Percentiles rank a stretch among this genome's conserved stretches.
phyloP scores from a whole-genome alignment of 2,329 filamentous ascomycete species.

The Cercospora berteroae region DNA sequence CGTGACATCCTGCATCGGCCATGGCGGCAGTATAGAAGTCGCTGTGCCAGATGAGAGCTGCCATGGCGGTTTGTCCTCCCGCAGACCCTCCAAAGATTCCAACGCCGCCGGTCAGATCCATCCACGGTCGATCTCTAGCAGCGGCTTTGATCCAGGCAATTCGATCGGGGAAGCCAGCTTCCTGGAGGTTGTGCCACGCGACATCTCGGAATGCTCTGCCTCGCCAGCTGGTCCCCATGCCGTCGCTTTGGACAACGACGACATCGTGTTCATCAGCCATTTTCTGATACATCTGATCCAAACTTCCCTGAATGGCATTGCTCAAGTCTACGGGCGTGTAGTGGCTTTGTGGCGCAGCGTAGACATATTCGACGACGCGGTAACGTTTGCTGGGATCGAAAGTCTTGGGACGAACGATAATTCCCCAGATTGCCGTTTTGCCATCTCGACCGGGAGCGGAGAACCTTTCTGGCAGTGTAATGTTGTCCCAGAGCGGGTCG shows the following conservation, averaged over 20 bases:
- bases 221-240: constrained; percentile 15
- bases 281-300: too few relatives aligned
- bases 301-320: too few relatives aligned
- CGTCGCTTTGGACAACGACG: constrained; percentile 7
- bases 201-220: constrained; percentile 11
- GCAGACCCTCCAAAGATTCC: constrained; percentile 10
- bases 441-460: constrained; percentile 10
- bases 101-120: constrained; percentile 5
- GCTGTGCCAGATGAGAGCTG: constrained; percentile 7
- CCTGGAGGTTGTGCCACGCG: constrained; percentile 7
- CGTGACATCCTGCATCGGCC: constrained; percentile 9
- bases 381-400: constrained; percentile 7
- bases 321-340: too few relatives aligned
- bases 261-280: constrained; percentile 5
- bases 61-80: constrained; percentile 11
- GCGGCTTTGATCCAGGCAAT: constrained; percentile 17
- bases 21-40: constrained; percentile 16
- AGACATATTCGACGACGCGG: constrained; percentile 9
- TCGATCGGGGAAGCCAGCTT: constrained; percentile 11
- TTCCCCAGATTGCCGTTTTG: constrained; percentile 8
- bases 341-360: too few relatives aligned
- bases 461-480: constrained; percentile 8
- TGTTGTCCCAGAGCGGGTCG: background rate
- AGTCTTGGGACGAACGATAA: constrained; percentile 1
- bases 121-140: constrained; percentile 1